Base-by-base conservation (phyloP, 371 early-diverging fungal species). In the Dinochytrium kinnereticum region DNA sequence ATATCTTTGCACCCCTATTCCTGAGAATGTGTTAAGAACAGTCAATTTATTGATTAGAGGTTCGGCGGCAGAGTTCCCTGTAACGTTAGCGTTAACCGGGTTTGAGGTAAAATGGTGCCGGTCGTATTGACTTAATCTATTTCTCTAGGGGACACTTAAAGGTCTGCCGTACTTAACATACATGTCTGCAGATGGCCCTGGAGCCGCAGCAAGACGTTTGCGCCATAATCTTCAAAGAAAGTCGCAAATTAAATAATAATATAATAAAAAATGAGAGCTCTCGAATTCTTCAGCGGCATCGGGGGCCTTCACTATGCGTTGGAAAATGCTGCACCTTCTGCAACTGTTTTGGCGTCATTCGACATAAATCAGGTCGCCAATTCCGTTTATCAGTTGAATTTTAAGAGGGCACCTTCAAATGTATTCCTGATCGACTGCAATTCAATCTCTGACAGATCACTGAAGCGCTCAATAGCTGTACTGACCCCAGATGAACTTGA, bases 11-110 rank as follows among this genome's bases (percentile, higher is more conserved):
- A 78, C 93, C 2, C 91, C 93, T 0, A 74, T 92, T 1, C 84
- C 90, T 0, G 64, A 53, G 0, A 73, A 78, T 13, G 79, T 73
- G 17, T 69, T 93, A 26, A 64, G 79, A 28, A 78, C 86, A 53
- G 91, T 90, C 13, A 89, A 90, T 64, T 79, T 84, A 19, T 68
- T 94, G 28, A 86, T 91, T 0, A 87, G 90, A 37, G 91, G 90
- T 0, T 80, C 87, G 19, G 80, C 74, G 28, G n/a, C 74, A 13
- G 83, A 85, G 21, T 67, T 71, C 30, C 85, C 84, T 0, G 68
- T 79, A 1, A 15, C 51, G 24, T 64, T 79, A 30, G 49, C 81
- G 19, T 64, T 69, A 19, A 51, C 59, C 39, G 81, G 80, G 19
- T 78, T 69, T 75, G 76, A 76, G 71, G 81, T 77, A 38, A 69